Percentiles rank a stretch among this genome's conserved stretches.
Conservation (phyloP, 179 eudicot species). For the Beta corolliflora region DNA sequence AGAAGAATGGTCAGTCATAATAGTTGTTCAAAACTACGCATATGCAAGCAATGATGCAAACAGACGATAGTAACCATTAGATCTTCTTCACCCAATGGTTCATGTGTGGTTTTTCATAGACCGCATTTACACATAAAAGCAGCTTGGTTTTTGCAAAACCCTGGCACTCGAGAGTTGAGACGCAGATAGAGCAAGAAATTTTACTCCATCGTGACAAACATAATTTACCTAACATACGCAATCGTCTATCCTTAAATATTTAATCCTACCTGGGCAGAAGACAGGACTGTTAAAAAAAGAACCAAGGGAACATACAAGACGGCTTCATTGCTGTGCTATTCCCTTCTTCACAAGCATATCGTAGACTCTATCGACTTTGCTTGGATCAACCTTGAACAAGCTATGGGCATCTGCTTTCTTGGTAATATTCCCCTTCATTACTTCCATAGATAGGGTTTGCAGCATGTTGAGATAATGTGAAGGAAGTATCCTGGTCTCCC, state of each 20-base stretch:
- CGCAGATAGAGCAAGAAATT: background rate
- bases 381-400: constrained; percentile 68
- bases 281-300: background rate
- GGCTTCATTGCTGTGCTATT: constrained; percentile 43
- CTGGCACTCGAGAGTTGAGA: background rate
- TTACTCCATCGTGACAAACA: background rate
- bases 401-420: constrained; percentile 75
- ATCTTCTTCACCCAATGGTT: no score
- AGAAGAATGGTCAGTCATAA: no score
- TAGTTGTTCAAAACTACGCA: no score
- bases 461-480: constrained; percentile 79
- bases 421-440: constrained; percentile 60
- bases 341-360: constrained; percentile 90
- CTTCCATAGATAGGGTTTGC: constrained; percentile 65
- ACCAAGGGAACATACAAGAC: constrained; percentile 6
- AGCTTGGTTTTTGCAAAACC: background rate
- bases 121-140: background rate
- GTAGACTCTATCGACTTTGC: constrained; percentile 81
- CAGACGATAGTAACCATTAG: no score
- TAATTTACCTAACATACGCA: background rate
- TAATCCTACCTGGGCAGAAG: background rate
- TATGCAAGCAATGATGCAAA: no score
- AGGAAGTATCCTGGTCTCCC: constrained; percentile 78
- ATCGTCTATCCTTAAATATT: background rate
- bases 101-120: no score